These are phyloP conservation scores for Spinacia oleracea DNA, from an alignment of 179 eudicot species.

Conservation along the genomic window DNA sequence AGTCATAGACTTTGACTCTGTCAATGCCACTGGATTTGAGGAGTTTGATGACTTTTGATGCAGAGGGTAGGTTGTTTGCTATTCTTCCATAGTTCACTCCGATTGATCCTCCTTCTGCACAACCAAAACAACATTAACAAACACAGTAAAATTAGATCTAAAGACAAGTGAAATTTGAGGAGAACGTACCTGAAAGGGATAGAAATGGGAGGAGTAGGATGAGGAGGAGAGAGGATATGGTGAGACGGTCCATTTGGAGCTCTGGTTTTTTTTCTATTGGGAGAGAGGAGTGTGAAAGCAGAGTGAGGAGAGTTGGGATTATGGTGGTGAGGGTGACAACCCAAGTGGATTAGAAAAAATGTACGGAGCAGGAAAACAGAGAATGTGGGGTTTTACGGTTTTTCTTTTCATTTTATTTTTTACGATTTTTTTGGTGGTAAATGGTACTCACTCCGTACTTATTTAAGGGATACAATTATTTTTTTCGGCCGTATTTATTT, in stretches of 20 bases:
- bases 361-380: no score
- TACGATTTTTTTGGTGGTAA: no score
- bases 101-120: slow-evolving; percentile 40
- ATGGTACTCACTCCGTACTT: no score
- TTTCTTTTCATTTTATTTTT: no score
- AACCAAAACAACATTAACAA: not conserved
- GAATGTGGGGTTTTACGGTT: no score
- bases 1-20: slow-evolving; percentile 73
- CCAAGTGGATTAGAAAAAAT: not conserved
- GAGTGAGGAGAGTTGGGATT: not conserved
- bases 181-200: slow-evolving; percentile 30
- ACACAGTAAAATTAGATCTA: not conserved
- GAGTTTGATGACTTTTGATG: slow-evolving; percentile 53
- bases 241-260: not conserved
- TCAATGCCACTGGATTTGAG: slow-evolving; percentile 53
- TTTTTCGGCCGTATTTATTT: no score
- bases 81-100: slow-evolving; percentile 88
- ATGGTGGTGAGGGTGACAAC: not conserved
- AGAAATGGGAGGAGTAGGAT: slow-evolving; percentile 25
- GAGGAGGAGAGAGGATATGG: slow-evolving; percentile 18
- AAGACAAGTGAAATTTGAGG: not conserved
- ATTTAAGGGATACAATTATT: no score
- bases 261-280: not conserved
- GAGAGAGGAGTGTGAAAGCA: not conserved
- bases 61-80: slow-evolving; percentile 80